Base-by-base conservation (phyloP, 148 eudicot genomes). In the Amaranthus hypochondriacus region DNA sequence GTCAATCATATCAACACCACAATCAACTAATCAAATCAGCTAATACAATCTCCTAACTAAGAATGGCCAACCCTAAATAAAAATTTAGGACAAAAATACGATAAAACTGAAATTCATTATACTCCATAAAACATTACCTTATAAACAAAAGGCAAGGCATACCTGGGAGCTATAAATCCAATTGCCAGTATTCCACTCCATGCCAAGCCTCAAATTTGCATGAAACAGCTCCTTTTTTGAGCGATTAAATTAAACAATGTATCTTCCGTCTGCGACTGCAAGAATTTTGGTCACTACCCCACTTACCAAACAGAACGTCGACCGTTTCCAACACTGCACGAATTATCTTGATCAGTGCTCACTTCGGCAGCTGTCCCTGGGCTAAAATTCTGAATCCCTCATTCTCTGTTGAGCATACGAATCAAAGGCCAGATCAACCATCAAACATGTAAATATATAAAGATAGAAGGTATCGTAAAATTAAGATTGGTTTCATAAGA, bases 131-230 rank as follows among this genome's bases (percentile, higher is more conserved):
- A 60, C 10, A 55, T 66, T 60, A 63, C 11, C 5, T 53, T 18
- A 18, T 52, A 49, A n/a, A 4, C 18, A 48, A 72, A 39, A 71
- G 12, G 21, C 69, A 63, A 44, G 56, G 14, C 70, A 59, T 75
- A 90, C 92, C 90, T 74, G 87, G 56, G 75, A 80, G 72, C 72
- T 58, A 56, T 21, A 63, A 51, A 81, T 39, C 84, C 87, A 78
- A 62, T 71, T 81, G 44, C 79, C 77, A 79, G 70, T 71, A 69
- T 48, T 54, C 83, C 79, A 82, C 53, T 79, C 74, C 83, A 86
- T 82, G 81, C 77, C 85, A 42, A 71, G 80, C 73, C 90, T 81
- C 65, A 84, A 57, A 43, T 84, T 84, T 12, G 57, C 2, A 55
- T 68, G 83, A 73, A 57, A 73, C 10, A 87, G 52, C 69, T 84